Percentiles rank a stretch among this genome's conserved stretches.
Conservation (phyloP, 345 rosid species). For the Salix arbutifolia region DNA sequence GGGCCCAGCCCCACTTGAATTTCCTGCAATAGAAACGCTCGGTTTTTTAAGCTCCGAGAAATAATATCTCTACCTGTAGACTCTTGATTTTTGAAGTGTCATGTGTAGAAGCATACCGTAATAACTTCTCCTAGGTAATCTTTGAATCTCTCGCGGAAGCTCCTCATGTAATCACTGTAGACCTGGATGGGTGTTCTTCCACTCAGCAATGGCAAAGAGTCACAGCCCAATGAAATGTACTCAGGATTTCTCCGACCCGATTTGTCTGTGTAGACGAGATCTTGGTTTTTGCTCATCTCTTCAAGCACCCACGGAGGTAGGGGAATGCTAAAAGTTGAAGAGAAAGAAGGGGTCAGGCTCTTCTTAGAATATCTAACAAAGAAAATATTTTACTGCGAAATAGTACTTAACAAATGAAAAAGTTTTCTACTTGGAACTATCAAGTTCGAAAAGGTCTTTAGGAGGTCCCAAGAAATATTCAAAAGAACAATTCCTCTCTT, state of each 20-base stretch:
- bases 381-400: background rate
- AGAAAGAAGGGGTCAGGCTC: constrained; percentile 12
- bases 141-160: constrained; percentile 75
- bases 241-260: constrained; percentile 89
- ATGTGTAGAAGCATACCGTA: constrained; percentile 29
- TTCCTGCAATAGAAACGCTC: constrained; percentile 54
- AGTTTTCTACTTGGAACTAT: background rate
- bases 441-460: background rate
- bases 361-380: background rate
- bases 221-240: constrained; percentile 91
- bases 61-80: background rate
- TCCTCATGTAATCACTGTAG: constrained; percentile 86
- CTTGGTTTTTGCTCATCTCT: constrained; percentile 84
- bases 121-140: constrained; percentile 65
- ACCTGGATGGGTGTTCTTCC: constrained; percentile 96
- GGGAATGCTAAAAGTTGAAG: constrained; percentile 56
- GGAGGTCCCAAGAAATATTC: background rate
- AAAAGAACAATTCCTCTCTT: background rate
- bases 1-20: constrained; percentile 98
- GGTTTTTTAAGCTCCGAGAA: background rate
- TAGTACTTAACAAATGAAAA: background rate
- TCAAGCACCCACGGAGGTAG: constrained; percentile 96
- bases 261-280: constrained; percentile 87
- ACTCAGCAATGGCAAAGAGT: constrained; percentile 62
- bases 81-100: background rate